Evolutionary conservation across 352 stramenopile species (phyloP).

Genomic region (Phytopythium sindhum): DNA sequence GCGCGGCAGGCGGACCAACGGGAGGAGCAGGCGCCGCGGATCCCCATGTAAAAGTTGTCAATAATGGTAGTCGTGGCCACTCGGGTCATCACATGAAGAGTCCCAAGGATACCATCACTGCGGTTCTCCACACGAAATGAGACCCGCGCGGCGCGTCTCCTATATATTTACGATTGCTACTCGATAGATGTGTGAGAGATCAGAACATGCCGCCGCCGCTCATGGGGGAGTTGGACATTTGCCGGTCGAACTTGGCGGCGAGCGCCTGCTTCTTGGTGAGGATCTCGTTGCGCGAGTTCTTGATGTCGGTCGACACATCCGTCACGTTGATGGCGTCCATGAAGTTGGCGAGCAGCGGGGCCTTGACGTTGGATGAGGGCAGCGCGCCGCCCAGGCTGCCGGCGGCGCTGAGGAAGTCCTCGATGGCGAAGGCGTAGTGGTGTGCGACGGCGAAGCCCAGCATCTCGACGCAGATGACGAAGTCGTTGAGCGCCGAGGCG

Average conservation of each 20-base stretch:
- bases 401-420: conserved; percentile 75
- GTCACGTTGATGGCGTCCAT: conserved; percentile 90
- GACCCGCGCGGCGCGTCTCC: background rate
- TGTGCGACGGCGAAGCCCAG: conserved; percentile 90
- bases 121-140: background rate
- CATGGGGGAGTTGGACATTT: conserved; percentile 56
- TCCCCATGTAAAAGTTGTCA: conserved; percentile 5
- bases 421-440: conserved; percentile 91
- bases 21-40: background rate
- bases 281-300: conserved; percentile 85
- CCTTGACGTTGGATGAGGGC: conserved; percentile 78
- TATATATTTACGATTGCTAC: conserved; percentile 3
- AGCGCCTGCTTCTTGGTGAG: conserved; percentile 88
- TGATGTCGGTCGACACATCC: conserved; percentile 81
- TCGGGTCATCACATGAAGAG: too few relatives aligned
- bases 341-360: conserved; percentile 81
- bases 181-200: conserved; percentile 2
- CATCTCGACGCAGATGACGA: conserved; percentile 96
- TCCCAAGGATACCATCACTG: too few relatives aligned
- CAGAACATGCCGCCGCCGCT: conserved; percentile 47
- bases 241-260: conserved; percentile 78
- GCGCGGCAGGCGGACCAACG: background rate
- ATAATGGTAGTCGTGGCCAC: background rate
- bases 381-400: conserved; percentile 23
- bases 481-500: conserved; percentile 90